A percentile compares a stretch with the other conserved stretches of the same genome.
phyloP scores from a whole-genome alignment of 306 rosid species.

The Cicer bijugum region DNA sequence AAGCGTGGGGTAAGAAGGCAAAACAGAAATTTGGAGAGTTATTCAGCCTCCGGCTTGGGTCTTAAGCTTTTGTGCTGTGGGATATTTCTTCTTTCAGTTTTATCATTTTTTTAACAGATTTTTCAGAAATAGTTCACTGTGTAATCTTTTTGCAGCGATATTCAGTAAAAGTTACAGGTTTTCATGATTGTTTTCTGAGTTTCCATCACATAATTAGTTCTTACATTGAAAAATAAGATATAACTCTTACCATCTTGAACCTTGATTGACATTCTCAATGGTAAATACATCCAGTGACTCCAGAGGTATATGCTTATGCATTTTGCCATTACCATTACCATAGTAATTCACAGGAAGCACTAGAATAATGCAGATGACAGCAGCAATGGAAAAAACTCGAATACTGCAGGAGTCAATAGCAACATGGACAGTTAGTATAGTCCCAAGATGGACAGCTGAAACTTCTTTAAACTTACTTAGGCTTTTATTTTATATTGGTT shows the following conservation, averaged over 20 bases:
- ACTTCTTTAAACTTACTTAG: slow-evolving; percentile 15
- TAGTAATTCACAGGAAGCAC: slow-evolving; percentile 94
- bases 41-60: slow-evolving; percentile 9
- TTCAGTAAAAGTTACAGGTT: slow-evolving; percentile 18
- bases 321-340: slow-evolving; percentile 51
- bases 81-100: slow-evolving; percentile 24
- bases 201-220: slow-evolving; percentile 16
- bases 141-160: not conserved
- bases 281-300: slow-evolving; percentile 80
- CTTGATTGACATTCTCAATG: slow-evolving; percentile 74
- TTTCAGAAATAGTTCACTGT: slow-evolving; percentile 11
- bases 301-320: slow-evolving; percentile 56
- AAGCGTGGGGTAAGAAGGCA: not conserved
- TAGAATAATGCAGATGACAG: slow-evolving; percentile 59
- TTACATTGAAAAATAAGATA: slow-evolving; percentile 30
- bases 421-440: slow-evolving; percentile 48
- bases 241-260: slow-evolving; percentile 70
- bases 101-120: not conserved
- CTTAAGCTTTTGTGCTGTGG: slow-evolving; percentile 11
- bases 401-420: slow-evolving; percentile 64
- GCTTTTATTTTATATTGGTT: slow-evolving; percentile 27
- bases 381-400: slow-evolving; percentile 76
- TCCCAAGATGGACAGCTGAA: slow-evolving; percentile 37
- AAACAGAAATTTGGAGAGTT: slow-evolving; percentile 1
- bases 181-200: slow-evolving; percentile 11